These are phyloP conservation scores for Fusarium udum DNA, from an alignment of 2,329 filamentous ascomycete genomes.

Conservation along the genomic window DNA sequence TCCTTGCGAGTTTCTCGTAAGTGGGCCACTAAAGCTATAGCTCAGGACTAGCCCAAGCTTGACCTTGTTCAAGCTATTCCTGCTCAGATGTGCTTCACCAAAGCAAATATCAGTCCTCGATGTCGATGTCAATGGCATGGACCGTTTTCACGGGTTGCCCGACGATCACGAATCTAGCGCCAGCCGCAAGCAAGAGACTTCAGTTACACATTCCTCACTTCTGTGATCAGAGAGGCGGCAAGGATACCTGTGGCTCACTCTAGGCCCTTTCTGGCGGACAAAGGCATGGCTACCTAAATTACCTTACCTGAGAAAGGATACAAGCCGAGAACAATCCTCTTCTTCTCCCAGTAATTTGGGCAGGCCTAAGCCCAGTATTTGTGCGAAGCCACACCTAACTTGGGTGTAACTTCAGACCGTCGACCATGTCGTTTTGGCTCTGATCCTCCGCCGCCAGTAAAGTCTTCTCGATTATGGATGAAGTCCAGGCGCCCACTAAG, in stretches of 20 bases:
- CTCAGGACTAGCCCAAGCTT: neutral
- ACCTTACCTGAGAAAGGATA: neutral
- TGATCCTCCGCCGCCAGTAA: slow-evolving; percentile 5
- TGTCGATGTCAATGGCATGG: neutral
- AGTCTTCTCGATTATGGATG: neutral
- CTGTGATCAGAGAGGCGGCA: slow-evolving; percentile 16
- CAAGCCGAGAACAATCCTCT: slow-evolving; percentile 24
- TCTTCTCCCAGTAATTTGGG: slow-evolving; percentile 13
- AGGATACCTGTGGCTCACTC: neutral
- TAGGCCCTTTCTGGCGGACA: neutral
- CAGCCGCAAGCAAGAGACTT: slow-evolving; percentile 11
- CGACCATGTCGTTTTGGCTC: neutral
- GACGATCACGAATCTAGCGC: neutral
- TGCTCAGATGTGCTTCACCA: neutral
- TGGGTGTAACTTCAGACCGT: slow-evolving; percentile 11
- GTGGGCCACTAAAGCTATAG: neutral
- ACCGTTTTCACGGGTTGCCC: slow-evolving; percentile 15
- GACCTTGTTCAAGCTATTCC: neutral
- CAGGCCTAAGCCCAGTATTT: slow-evolving; percentile 6
- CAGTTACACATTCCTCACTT: slow-evolving; percentile 23
- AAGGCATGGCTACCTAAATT: slow-evolving; percentile 1
- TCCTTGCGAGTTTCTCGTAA: neutral
- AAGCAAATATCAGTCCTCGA: neutral
- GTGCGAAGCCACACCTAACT: slow-evolving; percentile 24
- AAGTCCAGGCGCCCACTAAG: slow-evolving; percentile 26